Percentiles rank a stretch among this genome's conserved stretches.
These are phyloP conservation scores for Stephania yunnanensis DNA, from an alignment of 164 flowering plant genomes.

Conservation along the genomic window DNA sequence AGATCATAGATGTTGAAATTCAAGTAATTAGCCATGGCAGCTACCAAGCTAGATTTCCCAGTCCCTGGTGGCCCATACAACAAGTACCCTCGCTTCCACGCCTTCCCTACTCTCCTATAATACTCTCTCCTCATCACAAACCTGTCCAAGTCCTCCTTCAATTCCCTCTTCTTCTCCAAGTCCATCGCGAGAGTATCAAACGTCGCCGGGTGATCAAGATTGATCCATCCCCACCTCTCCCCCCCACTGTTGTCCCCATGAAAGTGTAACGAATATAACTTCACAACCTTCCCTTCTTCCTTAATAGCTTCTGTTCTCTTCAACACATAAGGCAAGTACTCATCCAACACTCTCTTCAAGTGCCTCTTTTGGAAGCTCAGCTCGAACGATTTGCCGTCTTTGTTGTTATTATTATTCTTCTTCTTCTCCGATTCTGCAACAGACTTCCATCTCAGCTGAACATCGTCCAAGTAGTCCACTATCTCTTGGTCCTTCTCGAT, in stretches of 20 bases:
- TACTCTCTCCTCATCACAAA: slow-evolving; percentile 42
- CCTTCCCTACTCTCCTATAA: slow-evolving; percentile 53
- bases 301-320: slow-evolving; percentile 20
- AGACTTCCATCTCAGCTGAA: too few relatives aligned
- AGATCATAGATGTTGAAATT: slow-evolving; percentile 55
- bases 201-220: slow-evolving; percentile 47
- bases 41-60: slow-evolving; percentile 71
- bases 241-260: not conserved
- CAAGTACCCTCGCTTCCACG: slow-evolving; percentile 68
- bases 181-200: slow-evolving; percentile 60
- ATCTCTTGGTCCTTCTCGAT: slow-evolving; percentile 11
- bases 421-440: too few relatives aligned
- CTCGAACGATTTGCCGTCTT: slow-evolving; percentile 20
- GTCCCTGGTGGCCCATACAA: slow-evolving; percentile 67
- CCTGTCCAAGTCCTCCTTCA: slow-evolving; percentile 49
- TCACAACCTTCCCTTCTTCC: slow-evolving; percentile 26
- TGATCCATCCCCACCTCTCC: slow-evolving; percentile 19
- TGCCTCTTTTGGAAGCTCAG: slow-evolving; percentile 35
- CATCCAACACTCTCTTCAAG: slow-evolving; percentile 24
- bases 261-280: slow-evolving; percentile 20
- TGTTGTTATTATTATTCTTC: too few relatives aligned
- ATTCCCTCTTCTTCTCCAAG: slow-evolving; percentile 24
- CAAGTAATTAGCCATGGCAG: slow-evolving; percentile 67
- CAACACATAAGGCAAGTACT: slow-evolving; percentile 33
- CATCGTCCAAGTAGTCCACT: too few relatives aligned